Percentiles rank a stretch among this genome's conserved stretches.
Evolutionary conservation across 306 rosid species (phyloP).

Genomic region (Glycine latifolia): DNA sequence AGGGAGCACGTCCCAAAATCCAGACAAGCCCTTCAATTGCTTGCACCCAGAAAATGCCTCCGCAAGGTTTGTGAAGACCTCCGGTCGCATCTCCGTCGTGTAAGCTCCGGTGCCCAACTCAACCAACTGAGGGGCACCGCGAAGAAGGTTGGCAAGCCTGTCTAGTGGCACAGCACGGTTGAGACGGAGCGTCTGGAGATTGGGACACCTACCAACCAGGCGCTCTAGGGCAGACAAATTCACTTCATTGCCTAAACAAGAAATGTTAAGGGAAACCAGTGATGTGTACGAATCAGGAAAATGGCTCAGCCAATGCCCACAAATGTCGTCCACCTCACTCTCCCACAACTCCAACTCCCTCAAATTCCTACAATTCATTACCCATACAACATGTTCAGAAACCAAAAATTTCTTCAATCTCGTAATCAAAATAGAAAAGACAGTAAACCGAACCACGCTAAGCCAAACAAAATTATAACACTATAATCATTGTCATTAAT

Average conservation of each 20-base stretch:
- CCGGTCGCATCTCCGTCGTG: constrained; percentile 72
- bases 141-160: constrained; percentile 67
- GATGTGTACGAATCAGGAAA: constrained; percentile 92
- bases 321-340: constrained; percentile 87
- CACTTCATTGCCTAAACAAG: constrained; percentile 84
- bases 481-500: neutral
- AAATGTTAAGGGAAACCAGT: constrained; percentile 84
- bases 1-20: constrained; percentile 92
- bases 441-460: neutral
- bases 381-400: constrained; percentile 20
- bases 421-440: neutral
- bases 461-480: neutral
- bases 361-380: constrained; percentile 74
- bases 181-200: constrained; percentile 83
- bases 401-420: neutral
- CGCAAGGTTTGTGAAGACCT: constrained; percentile 63
- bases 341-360: constrained; percentile 88
- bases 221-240: constrained; percentile 85
- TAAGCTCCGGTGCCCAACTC: constrained; percentile 88
- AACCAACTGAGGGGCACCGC: constrained; percentile 74
- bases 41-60: constrained; percentile 68
- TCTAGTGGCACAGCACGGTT: constrained; percentile 86
- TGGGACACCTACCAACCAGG: constrained; percentile 79
- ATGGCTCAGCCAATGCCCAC: constrained; percentile 94
- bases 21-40: constrained; percentile 73